Conservation (phyloP, 768 basidiomycete species). For the Cubamyces lactineus region DNA sequence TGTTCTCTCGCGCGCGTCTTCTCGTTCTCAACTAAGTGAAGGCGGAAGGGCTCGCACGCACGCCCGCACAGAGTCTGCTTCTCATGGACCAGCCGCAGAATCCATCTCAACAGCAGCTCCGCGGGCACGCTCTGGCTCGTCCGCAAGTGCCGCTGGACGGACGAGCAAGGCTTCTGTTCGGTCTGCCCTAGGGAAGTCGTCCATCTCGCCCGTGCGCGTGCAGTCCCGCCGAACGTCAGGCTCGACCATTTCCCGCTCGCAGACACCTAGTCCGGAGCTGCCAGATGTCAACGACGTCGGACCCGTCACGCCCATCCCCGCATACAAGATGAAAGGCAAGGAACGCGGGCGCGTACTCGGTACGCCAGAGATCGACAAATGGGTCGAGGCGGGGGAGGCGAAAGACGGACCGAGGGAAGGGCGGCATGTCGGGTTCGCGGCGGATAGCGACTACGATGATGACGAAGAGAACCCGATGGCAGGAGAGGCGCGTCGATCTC, state of each 20-base stretch:
- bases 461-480: constrained; percentile 6
- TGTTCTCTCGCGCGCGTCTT: constrained; percentile 17
- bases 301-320: constrained; percentile 38
- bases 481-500: background rate
- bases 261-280: constrained; percentile 31
- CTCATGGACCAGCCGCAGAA: constrained; percentile 4
- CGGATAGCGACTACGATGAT: constrained; percentile 28
- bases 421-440: constrained; percentile 54
- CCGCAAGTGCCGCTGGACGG: constrained; percentile 10
- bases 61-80: background rate
- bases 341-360: constrained; percentile 44
- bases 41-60: constrained; percentile 1
- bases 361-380: constrained; percentile 55
- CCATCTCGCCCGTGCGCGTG: constrained; percentile 8
- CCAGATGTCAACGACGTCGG: constrained; percentile 24
- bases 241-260: constrained; percentile 19
- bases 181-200: background rate
- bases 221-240: constrained; percentile 14
- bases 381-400: constrained; percentile 49
- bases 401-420: constrained; percentile 35
- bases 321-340: constrained; percentile 30
- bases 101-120: constrained; percentile 17
- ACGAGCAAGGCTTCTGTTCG: constrained; percentile 21
- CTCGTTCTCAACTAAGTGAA: constrained; percentile 9
- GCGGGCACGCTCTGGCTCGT: constrained; percentile 20